These are phyloP conservation scores for Geotrichum cucujoidarum DNA, from an alignment of 1,139 yeast species.

Conservation along the genomic window DNA sequence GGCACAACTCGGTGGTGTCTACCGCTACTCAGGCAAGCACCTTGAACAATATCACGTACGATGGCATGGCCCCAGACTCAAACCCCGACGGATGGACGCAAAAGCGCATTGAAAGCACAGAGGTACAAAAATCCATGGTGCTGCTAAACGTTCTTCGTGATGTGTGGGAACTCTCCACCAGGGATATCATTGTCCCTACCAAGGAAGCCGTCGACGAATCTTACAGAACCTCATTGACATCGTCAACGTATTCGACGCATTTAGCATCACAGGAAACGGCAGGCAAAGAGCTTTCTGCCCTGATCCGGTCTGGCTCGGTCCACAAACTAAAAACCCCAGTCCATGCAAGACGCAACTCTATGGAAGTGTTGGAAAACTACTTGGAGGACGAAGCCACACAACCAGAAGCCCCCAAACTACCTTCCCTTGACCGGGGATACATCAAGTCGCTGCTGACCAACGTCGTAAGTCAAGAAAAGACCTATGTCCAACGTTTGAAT, in stretches of 20 bases:
- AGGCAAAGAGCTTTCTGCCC: not conserved
- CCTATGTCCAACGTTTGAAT: conserved; percentile 23
- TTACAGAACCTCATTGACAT: not conserved
- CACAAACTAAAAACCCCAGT: not conserved
- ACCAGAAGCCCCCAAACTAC: conserved; percentile 6
- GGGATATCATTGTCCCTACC: conserved; percentile 2
- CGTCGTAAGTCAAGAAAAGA: conserved; percentile 26
- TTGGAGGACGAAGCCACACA: conserved; percentile 20
- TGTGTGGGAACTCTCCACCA: conserved; percentile 26
- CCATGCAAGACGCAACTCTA: conserved; percentile 6
- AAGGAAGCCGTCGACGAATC: conserved; percentile 6
- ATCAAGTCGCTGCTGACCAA: conserved; percentile 19
- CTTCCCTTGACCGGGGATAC: conserved; percentile 6
- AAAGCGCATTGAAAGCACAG: conserved; percentile 23
- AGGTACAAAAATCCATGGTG: conserved; percentile 25
- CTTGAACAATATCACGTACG: not conserved
- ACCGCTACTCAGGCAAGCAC: not conserved
- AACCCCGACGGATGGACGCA: conserved; percentile 26
- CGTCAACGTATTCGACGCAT: conserved; percentile 1
- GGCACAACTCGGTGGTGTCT: not conserved
- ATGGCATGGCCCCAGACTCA: not conserved
- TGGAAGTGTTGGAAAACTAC: conserved; percentile 25
- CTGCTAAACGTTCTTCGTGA: conserved; percentile 27
- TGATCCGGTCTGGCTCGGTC: conserved; percentile 9
- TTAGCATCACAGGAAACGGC: not conserved